A percentile compares a stretch with the other conserved stretches of the same genome.
These are phyloP conservation scores for Boeremia lycopersici DNA, from an alignment of 2,329 filamentous ascomycete species.

Conservation along the genomic window DNA sequence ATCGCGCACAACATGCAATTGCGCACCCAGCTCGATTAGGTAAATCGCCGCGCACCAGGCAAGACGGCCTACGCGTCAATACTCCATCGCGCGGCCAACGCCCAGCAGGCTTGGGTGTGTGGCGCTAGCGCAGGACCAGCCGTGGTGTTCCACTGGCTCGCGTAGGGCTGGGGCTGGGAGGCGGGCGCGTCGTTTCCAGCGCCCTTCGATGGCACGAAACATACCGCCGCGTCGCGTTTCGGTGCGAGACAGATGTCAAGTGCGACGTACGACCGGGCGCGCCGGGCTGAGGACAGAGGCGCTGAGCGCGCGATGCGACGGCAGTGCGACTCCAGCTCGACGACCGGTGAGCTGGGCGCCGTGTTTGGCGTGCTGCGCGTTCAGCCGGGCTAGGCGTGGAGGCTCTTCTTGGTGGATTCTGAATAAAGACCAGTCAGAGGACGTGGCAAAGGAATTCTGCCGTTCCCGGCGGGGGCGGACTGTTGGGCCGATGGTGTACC, in stretches of 20 bases:
- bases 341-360: neutral
- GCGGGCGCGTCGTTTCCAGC: too few relatives aligned
- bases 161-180: too few relatives aligned
- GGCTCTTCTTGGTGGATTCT: neutral
- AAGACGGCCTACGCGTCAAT: conserved; percentile 12
- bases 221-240: neutral
- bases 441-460: neutral
- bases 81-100: neutral
- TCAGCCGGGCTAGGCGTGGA: neutral
- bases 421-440: neutral
- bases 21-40: neutral
- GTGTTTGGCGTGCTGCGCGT: neutral
- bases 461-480: conserved; percentile 1
- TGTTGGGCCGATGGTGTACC: conserved; percentile 5
- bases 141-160: conserved; percentile 10
- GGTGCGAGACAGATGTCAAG: neutral
- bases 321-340: conserved; percentile 3
- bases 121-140: conserved; percentile 15
- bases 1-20: neutral
- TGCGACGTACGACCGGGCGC: neutral
- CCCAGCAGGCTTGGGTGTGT: conserved; percentile 1
- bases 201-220: too few relatives aligned
- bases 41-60: neutral
- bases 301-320: neutral
- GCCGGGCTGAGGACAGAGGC: neutral